These are phyloP conservation scores for Hyaloscypha bicolor DNA, from an alignment of 495 filamentous ascomycete genomes.

Conservation along the genomic window DNA sequence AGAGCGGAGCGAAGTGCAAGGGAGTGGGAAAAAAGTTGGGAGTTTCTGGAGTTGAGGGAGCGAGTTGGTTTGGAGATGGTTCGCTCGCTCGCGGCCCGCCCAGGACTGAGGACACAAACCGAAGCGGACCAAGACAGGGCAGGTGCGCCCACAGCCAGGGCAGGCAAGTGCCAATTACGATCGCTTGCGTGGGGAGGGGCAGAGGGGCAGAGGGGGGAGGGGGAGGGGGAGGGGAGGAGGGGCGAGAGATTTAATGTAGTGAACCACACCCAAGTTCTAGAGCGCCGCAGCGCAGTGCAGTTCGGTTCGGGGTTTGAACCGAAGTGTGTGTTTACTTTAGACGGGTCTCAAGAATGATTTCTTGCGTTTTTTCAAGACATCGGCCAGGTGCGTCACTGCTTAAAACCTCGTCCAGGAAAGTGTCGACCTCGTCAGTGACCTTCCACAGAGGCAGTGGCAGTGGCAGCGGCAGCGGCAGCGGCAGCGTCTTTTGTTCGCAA, in stretches of 20 bases:
- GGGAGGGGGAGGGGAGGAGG: background rate
- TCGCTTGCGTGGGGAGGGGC: background rate
- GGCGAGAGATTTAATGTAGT: background rate
- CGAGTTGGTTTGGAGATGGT: background rate
- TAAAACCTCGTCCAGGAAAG: background rate
- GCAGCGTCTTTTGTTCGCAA: background rate
- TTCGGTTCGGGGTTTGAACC: background rate
- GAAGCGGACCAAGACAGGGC: conserved; percentile 10
- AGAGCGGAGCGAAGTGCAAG: background rate
- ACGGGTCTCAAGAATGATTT: too few species aligned
- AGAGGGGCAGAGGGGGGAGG: background rate
- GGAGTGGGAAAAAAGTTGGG: background rate
- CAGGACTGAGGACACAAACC: background rate
- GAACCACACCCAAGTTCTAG: conserved; percentile 1
- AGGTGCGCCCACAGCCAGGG: background rate
- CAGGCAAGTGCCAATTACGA: conserved; percentile 1
- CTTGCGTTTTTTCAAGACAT: too few species aligned
- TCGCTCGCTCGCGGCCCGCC: background rate
- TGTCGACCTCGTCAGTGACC: background rate
- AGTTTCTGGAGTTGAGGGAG: background rate
- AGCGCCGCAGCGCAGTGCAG: too few species aligned
- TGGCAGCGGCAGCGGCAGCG: too few species aligned
- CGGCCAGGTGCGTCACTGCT: background rate
- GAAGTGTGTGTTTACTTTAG: background rate
- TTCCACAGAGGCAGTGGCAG: background rate